A percentile compares a stretch with the other conserved stretches of the same genome.
These are phyloP conservation scores for Gossypium mustelinum DNA, from an alignment of 345 rosid species.

Conservation along the genomic window DNA sequence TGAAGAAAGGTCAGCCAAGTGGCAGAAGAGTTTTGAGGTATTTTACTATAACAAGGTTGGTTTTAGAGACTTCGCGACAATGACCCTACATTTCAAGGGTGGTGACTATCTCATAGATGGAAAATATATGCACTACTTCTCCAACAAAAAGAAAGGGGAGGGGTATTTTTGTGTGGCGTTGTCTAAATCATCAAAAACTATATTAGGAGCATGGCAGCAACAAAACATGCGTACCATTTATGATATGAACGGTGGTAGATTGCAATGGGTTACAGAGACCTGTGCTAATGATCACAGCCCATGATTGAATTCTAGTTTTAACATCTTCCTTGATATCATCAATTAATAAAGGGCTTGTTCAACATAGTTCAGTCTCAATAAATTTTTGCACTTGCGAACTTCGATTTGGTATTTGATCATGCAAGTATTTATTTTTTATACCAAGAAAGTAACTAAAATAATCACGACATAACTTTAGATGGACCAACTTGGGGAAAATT, in stretches of 20 bases:
- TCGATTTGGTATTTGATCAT: too few species aligned
- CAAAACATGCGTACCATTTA: slow-evolving; percentile 11
- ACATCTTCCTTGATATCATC: neutral
- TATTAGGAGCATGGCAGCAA: slow-evolving; percentile 16
- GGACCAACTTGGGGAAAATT: neutral
- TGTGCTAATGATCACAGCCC: slow-evolving; percentile 8
- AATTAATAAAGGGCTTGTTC: too few species aligned
- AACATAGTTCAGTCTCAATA: too few species aligned
- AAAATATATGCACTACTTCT: neutral
- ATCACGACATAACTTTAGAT: too few species aligned
- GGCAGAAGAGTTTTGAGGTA: neutral
- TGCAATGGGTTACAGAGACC: neutral
- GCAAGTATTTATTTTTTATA: too few species aligned
- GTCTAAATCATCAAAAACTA: neutral
- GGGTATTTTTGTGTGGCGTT: slow-evolving; percentile 13
- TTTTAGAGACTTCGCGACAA: neutral
- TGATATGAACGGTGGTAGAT: neutral
- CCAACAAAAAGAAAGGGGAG: too few species aligned
- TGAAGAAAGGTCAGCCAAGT: neutral
- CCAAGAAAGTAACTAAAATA: too few species aligned
- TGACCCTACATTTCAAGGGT: slow-evolving; percentile 20
- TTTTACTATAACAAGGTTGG: neutral
- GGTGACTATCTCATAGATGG: neutral
- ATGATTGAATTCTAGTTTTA: neutral
- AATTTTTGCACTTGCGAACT: too few species aligned